Evolutionary conservation across 371 early-diverging fungal genomes (phyloP), one percentile per base, ranked within the genome.

Genomic region (Syncephalastrum racemosum): DNA sequence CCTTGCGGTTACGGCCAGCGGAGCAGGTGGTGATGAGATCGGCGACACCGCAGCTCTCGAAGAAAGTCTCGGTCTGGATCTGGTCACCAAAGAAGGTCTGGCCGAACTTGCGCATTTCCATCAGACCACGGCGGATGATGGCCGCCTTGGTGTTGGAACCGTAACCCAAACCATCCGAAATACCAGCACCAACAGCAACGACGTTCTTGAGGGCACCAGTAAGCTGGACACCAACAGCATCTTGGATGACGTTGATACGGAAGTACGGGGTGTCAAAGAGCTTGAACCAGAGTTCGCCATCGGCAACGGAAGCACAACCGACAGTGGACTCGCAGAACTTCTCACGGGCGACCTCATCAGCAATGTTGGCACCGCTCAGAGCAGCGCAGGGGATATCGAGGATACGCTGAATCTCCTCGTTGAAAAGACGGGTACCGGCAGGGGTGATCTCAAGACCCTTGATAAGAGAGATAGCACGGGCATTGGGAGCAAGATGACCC

Each of bases 171-270:
- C 98, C 99, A 71, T 95, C 94, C 46, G 94, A 92, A 56, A 99
- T 82, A 44, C 99, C 99, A 56, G 95, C 99, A 39, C 91, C 99
- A 51, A 99, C 86, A 19, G 97, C 97, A n/a, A 99, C 91, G 18
- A 99, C 88, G 83, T 99, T 99, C 83, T 99, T 99, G 40, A 99
- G 72, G 3, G 99, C 97, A 60, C 99, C 99, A 75, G 96, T 98
- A 27, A 99, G 75, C 77, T 99, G 98, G 16, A 98, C 95, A 53
- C 95, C 95, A 43, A 88, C 84, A 5, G 92, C 85, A 75, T 98
- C 98, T 44, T 83, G 73, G 31, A 94, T 85, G 53, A 88, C 86
- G 70, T 82, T 85, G 67, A 96, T 87, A 48, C 81, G 84, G 83
- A 97, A 98, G 70, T 93, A 89, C 10, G 84, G 80, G 5, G 94